Base-by-base conservation (phyloP, 192 early-diverging fungal genomes). In the Entomortierella chlamydospora region DNA sequence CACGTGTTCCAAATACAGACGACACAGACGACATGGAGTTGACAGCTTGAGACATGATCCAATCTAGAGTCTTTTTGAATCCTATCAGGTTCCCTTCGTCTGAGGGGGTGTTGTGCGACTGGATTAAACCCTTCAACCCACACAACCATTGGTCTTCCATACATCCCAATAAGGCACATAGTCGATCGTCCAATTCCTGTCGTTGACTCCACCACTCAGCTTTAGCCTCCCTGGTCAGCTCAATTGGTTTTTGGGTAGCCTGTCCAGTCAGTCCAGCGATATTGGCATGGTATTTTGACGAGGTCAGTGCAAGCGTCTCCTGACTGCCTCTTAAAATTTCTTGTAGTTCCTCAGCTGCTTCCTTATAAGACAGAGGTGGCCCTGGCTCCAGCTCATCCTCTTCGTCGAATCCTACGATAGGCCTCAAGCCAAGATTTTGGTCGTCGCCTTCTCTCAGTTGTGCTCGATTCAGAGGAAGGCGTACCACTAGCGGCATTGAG, bases 131-230 rank as follows among this genome's bases (percentile, higher is more conserved):
- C 67, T 90, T 90, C 72, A 98, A 94, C 9, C 92, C 95, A 18
- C 96, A 92, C 5, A 99, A 83, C 97, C 98, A 98, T 20, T 83
- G 83, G 34, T 81, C 68, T 64, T 99, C 94, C 17, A 99, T 89
- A 18, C 70, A 72, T 0, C 45, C 67, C 26, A 98, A 69, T 37
- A 96, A 60, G 7, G 60, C 63, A 50, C 89, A 85, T 42, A 99
- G 61, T 28, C 87, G 86, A 3, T 72, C 68, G 78, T 99, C 96
- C 20, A 98, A 68, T 26, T 63, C 61, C n/a, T 87, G 82, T 25
- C 98, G 85, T 9, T 68, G 80, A 47, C 83, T 86, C 96, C 96
- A 98, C 98, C 98, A 99, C 26, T 82, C 61, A 11, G 83, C 73
- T 59, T 94, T 94, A 43, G 95, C 91, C 8, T 87, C 80, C 15